phyloP scores from a whole-genome alignment of 2,329 filamentous ascomycete genomes.

The Cercospora berteroae region DNA sequence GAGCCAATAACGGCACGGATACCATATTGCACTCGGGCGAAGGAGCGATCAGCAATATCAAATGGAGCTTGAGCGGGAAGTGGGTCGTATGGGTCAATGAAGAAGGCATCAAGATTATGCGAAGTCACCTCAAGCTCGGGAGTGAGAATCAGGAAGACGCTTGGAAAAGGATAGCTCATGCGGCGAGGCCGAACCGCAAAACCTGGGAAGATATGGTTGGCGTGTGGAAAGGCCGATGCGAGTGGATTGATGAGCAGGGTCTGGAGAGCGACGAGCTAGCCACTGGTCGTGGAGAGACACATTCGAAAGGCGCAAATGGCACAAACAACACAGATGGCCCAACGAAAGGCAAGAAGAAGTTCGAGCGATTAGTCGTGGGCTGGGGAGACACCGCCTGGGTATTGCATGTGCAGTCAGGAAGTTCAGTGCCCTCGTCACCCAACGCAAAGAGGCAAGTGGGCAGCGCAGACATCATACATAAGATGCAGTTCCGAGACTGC shows the following conservation, averaged over 20 bases:
- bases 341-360: slow-evolving; percentile 34
- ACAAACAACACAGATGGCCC: slow-evolving; percentile 27
- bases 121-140: slow-evolving; percentile 79
- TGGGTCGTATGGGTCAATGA: slow-evolving; percentile 96
- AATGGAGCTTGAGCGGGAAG: slow-evolving; percentile 90
- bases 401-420: slow-evolving; percentile 75
- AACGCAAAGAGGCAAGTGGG: slow-evolving; percentile 72
- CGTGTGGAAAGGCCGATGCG: slow-evolving; percentile 86
- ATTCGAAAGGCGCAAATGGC: slow-evolving; percentile 30
- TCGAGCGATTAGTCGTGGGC: slow-evolving; percentile 82
- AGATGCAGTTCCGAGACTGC: slow-evolving; percentile 87
- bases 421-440: slow-evolving; percentile 60
- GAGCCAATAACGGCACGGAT: slow-evolving; percentile 73
- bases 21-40: slow-evolving; percentile 87
- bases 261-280: slow-evolving; percentile 70
- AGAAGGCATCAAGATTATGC: slow-evolving; percentile 96
- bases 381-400: slow-evolving; percentile 98
- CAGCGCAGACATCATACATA: slow-evolving; percentile 85
- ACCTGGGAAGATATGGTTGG: slow-evolving; percentile 96
- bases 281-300: slow-evolving; percentile 36
- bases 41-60: slow-evolving; percentile 84
- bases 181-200: slow-evolving; percentile 80
- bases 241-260: slow-evolving; percentile 86
- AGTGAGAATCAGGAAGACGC: slow-evolving; percentile 73
- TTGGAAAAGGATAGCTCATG: slow-evolving; percentile 92